Evolutionary conservation across 768 basidiomycete genomes (phyloP), one percentile per base, ranked within the genome.

Genomic region (Neoboletus magnificus): DNA sequence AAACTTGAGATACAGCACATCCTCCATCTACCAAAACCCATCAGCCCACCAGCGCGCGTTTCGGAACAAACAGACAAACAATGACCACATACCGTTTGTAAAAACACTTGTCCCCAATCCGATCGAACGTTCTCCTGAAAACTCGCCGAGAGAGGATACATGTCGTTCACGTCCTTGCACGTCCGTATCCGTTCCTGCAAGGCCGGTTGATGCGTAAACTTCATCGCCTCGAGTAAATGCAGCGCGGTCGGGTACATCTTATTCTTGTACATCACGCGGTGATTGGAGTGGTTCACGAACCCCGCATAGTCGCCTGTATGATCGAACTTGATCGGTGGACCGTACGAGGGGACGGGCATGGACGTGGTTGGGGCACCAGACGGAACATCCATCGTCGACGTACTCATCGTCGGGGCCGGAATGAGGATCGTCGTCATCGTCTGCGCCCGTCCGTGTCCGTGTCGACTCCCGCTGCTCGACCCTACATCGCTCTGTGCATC

Each of bases 221-320:
- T 87, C 64, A 87, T 73, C 10, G 89, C 88, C 69, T 92, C 88
- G 51, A 83, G 79, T n/a, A 92, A 76, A 60, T 92, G 90, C 62
- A 84, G 69, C 11, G 86, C 90, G 2, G 83, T 86, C 2, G 87
- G 87, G 61, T 85, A 93, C 40, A 71, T 68, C 50, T 73, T 74
- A 32, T 81, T 76, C 35, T 76, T 67, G 67, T 83, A 85, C 50
- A 83, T 52, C 22, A 93, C 78, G 5, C 75, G 76, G 61, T 89
- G 82, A 1, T 75, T 79, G 1, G 90, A 89, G 60, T 84, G 82
- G 62, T 83, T 87, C 66, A 87, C 71, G 68, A 91, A 85, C 1
- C 77, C 78, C 0, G 74, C 64, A 50, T 73, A 76, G 15, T 73
- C 68, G 32, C 70, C 61, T 0, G 69, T 69, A 53, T 82, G 76